Evolutionary conservation across 164 flowering plant genomes (phyloP).

Genomic region (Tetrastigma voinierianum): DNA sequence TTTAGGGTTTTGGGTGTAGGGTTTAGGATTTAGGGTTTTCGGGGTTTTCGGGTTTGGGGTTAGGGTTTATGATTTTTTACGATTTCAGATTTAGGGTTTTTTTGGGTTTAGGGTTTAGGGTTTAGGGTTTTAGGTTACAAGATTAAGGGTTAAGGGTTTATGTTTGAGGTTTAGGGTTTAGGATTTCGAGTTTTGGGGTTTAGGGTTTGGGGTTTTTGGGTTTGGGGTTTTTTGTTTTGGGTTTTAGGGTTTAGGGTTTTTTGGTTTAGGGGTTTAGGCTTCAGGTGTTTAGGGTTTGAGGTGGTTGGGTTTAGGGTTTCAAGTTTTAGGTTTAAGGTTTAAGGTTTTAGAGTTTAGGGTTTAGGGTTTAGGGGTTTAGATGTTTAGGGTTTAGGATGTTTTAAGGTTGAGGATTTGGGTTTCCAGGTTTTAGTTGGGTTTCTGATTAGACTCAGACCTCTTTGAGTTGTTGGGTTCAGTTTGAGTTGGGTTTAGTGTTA

Average conservation of each 20-base stretch:
- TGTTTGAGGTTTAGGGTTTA: constrained; percentile 6
- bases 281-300: constrained; percentile 9
- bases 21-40: constrained; percentile 15
- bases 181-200: too few species aligned
- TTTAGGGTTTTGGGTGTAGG: constrained; percentile 18
- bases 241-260: constrained; percentile 13
- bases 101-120: too few species aligned
- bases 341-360: not conserved
- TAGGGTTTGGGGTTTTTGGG: too few species aligned
- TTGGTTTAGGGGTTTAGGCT: constrained; percentile 13
- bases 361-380: constrained; percentile 6
- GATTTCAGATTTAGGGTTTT: too few species aligned
- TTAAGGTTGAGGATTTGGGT: too few species aligned
- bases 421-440: too few species aligned
- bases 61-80: constrained; percentile 15
- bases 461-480: too few species aligned
- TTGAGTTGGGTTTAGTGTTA: too few species aligned
- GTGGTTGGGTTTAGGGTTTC: too few species aligned
- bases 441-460: too few species aligned
- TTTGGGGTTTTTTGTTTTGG: constrained; percentile 4
- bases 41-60: constrained; percentile 14
- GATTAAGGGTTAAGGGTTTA: constrained; percentile 11
- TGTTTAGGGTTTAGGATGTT: constrained; percentile 8
- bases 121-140: constrained; percentile 8
- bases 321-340: constrained; percentile 7